Base-by-base conservation (phyloP, 176 grass and related monocot species). In the Oryza meyeriana region DNA sequence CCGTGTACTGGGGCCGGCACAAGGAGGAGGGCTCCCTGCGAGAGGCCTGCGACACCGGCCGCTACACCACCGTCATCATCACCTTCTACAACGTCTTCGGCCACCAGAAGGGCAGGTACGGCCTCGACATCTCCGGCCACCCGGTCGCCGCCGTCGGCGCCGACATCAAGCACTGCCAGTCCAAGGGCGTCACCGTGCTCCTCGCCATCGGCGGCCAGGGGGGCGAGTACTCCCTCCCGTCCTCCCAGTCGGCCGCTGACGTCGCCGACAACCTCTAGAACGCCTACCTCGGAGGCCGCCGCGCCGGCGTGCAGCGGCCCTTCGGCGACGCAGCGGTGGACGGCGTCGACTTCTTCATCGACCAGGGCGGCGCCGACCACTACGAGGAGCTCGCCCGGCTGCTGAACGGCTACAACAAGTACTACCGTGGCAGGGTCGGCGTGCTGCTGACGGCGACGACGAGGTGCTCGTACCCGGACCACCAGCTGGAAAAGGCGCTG, bases 381-480 rank as follows among this genome's bases (percentile, higher is more conserved):
- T 87, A 82, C 85, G 85, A 81, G 5, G 50, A 12, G 29, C 64
- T 87, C 0, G 78, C 85, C 0, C 32, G n/a, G 12, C 16, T 0
- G 6, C 79, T 87, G 3, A 5, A 27, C 8, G 6, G 5, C 16
- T 66, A 42, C 61, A 34, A 32, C 41, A 6, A 18, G 0, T 3
- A 6, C 16, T 22, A 6, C 75, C 18, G 30, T 4, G 25, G 1
- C 5, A 0, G 3, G 4, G 25, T 70, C 16, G 66, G 79, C 14
- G 20, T 81, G 22, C 14, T 35, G 2, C 65, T 91, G 20, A 84
- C 79, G 39, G 93, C 88, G 12, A 85, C 94, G n/a, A 74, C 88
- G 4, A 86, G 81, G 42, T 95, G 84, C 44, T 68, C 77, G 16
- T 93, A 17, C 72, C 90, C 85, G 2, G 94, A 93, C 65, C 0